phyloP scores from a whole-genome alignment of 805 yeast genomes.

The Nakazawaea siamensis region DNA sequence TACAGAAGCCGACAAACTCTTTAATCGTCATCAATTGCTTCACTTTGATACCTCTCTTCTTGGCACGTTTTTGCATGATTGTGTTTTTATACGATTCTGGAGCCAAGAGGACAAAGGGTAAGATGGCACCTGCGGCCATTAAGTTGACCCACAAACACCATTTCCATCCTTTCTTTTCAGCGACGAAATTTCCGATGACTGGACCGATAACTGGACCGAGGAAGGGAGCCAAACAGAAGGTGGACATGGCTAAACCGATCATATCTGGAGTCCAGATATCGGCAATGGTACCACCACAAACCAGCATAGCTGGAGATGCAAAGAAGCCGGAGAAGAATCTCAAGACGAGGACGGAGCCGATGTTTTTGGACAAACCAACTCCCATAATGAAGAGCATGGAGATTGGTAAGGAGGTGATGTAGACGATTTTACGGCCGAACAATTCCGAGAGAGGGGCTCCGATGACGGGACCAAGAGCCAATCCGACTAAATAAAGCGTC shows the following conservation, averaged over 20 bases:
- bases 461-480: constrained; percentile 61
- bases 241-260: constrained; percentile 65
- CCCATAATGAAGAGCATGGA: constrained; percentile 73
- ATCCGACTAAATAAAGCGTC: constrained; percentile 62
- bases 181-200: constrained; percentile 65
- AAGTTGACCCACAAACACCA: constrained; percentile 69
- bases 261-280: constrained; percentile 68
- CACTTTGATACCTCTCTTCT: constrained; percentile 46
- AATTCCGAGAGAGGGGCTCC: constrained; percentile 70
- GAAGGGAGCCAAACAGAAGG: constrained; percentile 74
- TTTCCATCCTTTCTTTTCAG: constrained; percentile 54
- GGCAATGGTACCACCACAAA: constrained; percentile 77
- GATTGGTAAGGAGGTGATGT: constrained; percentile 48
- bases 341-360: constrained; percentile 53
- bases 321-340: constrained; percentile 69
- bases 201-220: constrained; percentile 78
- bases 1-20: constrained; percentile 34
- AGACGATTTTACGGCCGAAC: constrained; percentile 58
- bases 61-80: constrained; percentile 52
- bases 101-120: constrained; percentile 32
- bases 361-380: constrained; percentile 55
- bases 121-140: constrained; percentile 55
- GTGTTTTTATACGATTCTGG: constrained; percentile 74
- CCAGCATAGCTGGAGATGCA: constrained; percentile 77
- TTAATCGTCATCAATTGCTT: constrained; percentile 23